These are phyloP conservation scores for Coemansia sp. DNA, from an alignment of 192 early-diverging fungal genomes.

Conservation along the genomic window DNA sequence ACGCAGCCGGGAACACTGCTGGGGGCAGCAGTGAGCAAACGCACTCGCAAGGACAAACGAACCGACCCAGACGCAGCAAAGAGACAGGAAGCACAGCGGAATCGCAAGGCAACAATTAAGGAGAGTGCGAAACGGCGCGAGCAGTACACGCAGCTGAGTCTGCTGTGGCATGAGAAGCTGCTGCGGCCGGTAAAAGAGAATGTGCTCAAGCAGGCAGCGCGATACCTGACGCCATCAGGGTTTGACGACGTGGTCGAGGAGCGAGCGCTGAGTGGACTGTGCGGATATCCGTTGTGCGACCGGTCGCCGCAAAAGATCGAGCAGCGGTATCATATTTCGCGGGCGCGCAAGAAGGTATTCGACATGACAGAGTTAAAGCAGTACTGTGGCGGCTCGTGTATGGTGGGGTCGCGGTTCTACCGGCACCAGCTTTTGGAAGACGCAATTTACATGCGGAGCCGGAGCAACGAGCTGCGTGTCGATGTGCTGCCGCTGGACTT, in stretches of 20 bases:
- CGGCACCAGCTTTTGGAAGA: conserved; percentile 71
- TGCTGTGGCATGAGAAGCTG: conserved; percentile 53
- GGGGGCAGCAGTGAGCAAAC: not conserved
- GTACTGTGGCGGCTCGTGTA: conserved; percentile 73
- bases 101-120: conserved; percentile 15
- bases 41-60: not conserved
- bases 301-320: conserved; percentile 15
- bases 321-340: conserved; percentile 65
- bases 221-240: conserved; percentile 63
- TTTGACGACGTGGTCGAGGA: conserved; percentile 75
- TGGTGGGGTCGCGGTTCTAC: conserved; percentile 71
- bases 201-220: conserved; percentile 49
- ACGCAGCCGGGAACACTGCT: not conserved
- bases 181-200: conserved; percentile 16
- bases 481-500: conserved; percentile 20
- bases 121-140: conserved; percentile 28
- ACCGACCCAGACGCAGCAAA: not conserved
- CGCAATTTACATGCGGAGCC: conserved; percentile 65
- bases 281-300: conserved; percentile 84
- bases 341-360: conserved; percentile 71
- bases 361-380: conserved; percentile 66
- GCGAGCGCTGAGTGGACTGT: conserved; percentile 64
- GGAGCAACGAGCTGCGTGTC: conserved; percentile 19
- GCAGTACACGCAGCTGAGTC: conserved; percentile 32
- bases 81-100: conserved; percentile 13